Evolutionary conservation across 371 early-diverging fungal species (phyloP).

Genomic region (Actinomortierella ambigua): DNA sequence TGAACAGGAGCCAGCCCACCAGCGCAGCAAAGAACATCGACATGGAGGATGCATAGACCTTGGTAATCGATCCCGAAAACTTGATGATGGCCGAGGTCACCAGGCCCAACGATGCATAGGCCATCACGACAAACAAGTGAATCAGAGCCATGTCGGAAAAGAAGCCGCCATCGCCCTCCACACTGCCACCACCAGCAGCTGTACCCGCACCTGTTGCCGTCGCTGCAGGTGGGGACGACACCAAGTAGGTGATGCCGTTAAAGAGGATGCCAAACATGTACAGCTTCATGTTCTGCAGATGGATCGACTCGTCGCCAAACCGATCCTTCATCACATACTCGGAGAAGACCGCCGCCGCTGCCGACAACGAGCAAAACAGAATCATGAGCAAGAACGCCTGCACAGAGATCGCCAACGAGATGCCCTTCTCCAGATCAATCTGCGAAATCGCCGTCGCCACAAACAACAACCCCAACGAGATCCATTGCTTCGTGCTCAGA

Average conservation of each 20-base stretch:
- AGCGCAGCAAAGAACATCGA: conserved; percentile 48
- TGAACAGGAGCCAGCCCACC: conserved; percentile 39
- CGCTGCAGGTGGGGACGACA: conserved; percentile 3
- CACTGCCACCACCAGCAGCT: neutral
- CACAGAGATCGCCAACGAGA: conserved; percentile 23
- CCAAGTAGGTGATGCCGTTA: conserved; percentile 39
- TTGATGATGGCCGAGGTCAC: conserved; percentile 50
- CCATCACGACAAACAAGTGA: conserved; percentile 36
- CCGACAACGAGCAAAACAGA: conserved; percentile 44
- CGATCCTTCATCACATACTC: conserved; percentile 49
- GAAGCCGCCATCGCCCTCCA: conserved; percentile 15
- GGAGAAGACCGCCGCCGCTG: conserved; percentile 42
- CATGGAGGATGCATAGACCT: conserved; percentile 47
- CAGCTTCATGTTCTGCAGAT: conserved; percentile 47
- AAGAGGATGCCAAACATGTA: conserved; percentile 49
- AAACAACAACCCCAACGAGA: conserved; percentile 40
- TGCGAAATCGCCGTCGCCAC: conserved; percentile 44
- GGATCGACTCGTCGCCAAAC: conserved; percentile 46
- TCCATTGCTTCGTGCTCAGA: conserved; percentile 35
- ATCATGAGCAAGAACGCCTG: conserved; percentile 45
- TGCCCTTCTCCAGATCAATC: conserved; percentile 37
- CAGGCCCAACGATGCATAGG: conserved; percentile 39
- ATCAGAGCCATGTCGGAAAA: conserved; percentile 35
- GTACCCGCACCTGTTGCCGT: neutral
- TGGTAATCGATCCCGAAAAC: conserved; percentile 48